These are phyloP conservation scores for Annulohypoxylon truncatum DNA, from an alignment of 2,329 filamentous ascomycete species.

Conservation along the genomic window DNA sequence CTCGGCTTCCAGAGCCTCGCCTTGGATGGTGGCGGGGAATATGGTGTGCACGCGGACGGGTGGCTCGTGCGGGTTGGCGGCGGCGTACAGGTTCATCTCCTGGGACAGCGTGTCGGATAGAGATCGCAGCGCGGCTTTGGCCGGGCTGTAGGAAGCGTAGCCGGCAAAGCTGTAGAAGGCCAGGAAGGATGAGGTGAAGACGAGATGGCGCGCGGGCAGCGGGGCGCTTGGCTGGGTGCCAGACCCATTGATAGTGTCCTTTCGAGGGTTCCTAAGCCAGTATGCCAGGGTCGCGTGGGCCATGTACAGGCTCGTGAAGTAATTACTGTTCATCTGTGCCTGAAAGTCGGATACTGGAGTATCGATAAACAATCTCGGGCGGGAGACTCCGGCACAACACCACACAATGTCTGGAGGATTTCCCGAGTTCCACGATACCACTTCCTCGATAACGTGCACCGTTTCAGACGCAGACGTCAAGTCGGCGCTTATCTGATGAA, in stretches of 20 bases:
- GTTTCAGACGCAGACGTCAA: conserved; percentile 68
- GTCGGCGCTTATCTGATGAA: conserved; percentile 74
- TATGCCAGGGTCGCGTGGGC: conserved; percentile 51
- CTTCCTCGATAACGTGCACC: conserved; percentile 66
- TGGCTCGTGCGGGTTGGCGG: conserved; percentile 45
- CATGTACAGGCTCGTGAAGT: conserved; percentile 55
- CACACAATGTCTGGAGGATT: conserved; percentile 73
- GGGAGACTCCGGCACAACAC: conserved; percentile 72
- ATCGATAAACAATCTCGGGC: conserved; percentile 57
- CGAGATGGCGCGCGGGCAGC: conserved; percentile 64
- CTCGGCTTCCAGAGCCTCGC: conserved; percentile 28
- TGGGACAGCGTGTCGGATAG: background rate
- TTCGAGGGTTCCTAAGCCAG: conserved; percentile 47
- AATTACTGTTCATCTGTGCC: conserved; percentile 55
- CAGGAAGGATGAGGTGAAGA: conserved; percentile 74
- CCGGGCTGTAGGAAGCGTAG: background rate
- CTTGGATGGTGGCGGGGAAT: conserved; percentile 41
- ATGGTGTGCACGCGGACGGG: conserved; percentile 70
- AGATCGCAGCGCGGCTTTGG: background rate
- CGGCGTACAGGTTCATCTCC: conserved; percentile 50
- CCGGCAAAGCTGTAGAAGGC: conserved; percentile 38
- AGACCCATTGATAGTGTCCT: background rate
- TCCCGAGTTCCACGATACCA: conserved; percentile 70
- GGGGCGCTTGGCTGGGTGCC: background rate
- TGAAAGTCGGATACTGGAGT: conserved; percentile 50